These are phyloP conservation scores for Aureobasidium sp. DNA, from an alignment of 2,329 filamentous ascomycete species.

Conservation along the genomic window DNA sequence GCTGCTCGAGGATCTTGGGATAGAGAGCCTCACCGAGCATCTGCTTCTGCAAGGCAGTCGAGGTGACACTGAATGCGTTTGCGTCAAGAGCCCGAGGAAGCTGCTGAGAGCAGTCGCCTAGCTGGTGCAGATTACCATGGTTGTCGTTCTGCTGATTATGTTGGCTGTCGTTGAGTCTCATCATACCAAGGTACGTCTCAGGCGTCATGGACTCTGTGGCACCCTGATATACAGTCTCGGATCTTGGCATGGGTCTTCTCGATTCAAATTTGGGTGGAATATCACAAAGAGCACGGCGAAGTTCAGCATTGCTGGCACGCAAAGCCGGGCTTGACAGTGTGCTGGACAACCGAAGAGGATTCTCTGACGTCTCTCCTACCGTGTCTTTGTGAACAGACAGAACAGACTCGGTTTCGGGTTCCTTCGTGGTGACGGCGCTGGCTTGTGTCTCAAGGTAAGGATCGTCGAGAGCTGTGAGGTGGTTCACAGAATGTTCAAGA, in stretches of 20 bases:
- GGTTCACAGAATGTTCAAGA: background rate
- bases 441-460: background rate
- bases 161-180: conserved; percentile 34
- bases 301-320: too few species aligned
- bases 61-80: conserved; percentile 41
- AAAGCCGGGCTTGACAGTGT: background rate
- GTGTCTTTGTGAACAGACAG: background rate
- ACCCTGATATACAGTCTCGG: background rate
- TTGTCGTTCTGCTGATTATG: conserved; percentile 27
- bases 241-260: too few species aligned
- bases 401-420: background rate
- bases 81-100: conserved; percentile 38
- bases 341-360: background rate
- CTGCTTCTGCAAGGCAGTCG: conserved; percentile 86
- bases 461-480: background rate
- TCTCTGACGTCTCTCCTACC: background rate
- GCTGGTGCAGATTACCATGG: conserved; percentile 29
- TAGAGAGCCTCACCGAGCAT: conserved; percentile 96
- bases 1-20: conserved; percentile 92
- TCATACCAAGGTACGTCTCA: conserved; percentile 57
- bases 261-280: background rate
- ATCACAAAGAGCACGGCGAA: background rate
- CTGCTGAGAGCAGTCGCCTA: conserved; percentile 31
- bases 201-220: conserved; percentile 46
- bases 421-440: background rate